Base-by-base conservation (phyloP, 2,329 filamentous ascomycete genomes). In the Xylaria sp. region DNA sequence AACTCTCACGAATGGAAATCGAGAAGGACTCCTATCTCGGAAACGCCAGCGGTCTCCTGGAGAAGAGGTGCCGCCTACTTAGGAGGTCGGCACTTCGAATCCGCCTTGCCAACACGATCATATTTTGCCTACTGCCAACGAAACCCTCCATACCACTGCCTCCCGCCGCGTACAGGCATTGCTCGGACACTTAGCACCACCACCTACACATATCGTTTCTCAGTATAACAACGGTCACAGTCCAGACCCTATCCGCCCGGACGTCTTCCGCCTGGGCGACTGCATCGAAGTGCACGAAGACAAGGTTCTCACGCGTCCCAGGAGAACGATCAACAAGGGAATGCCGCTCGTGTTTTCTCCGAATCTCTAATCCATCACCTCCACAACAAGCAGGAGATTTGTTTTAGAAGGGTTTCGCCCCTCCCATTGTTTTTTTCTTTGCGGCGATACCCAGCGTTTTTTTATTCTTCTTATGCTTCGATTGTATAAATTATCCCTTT, bases 361-460 rank as follows among this genome's bases (percentile, higher is more conserved):
- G 3, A 2, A 2, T 16, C 42, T 39, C 50, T 18, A 6, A 5
- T n/a, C 19, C 8, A 37, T 10, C n/a, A 39, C 55, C 55, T 9
- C 42, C 23, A 30, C 23, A 30, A 30, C 5, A 30, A 4, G 23
- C 23, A 30, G 23, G 23, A 30, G 5, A 4, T 30, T 30, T 30
- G 23, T n/a, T 9, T 34, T 44, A n/a, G 44, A 42, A 37, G 10
- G 46, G 35, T 9, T 50, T 35, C 11, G 9, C 11, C 37, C 37
- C 37, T 42, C 37, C 19, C 23, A 7, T 9, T n/a, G 30, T 46
- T 44, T 53, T 50, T 30, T 48, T 30, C 10, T 35, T 23, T 7
- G 19, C 44, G 4, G 46, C 50, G 53, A 54, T 61, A 61, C 53
- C 59, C 50, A 61, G 59, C 59, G 50, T 57, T 57, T 13, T 13